Evolutionary conservation across 2,329 filamentous ascomycete genomes (phyloP).

Genomic region (Trichophyton equinum): DNA sequence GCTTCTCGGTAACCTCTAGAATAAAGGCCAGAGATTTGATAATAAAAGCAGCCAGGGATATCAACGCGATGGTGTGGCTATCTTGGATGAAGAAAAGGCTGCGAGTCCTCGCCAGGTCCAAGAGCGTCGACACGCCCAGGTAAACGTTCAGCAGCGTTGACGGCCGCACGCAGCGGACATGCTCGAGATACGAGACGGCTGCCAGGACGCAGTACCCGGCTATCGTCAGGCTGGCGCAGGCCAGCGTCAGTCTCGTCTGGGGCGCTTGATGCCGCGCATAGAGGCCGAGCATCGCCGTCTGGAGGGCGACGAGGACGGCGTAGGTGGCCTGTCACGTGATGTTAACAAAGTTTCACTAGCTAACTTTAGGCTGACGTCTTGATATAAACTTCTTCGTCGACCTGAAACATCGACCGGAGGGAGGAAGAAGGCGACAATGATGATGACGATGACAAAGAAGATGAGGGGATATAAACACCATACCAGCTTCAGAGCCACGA

Average conservation of each 20-base stretch:
- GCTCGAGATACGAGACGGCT: constrained; percentile 19
- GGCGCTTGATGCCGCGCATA: background rate
- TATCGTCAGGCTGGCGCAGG: background rate
- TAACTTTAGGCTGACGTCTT: background rate
- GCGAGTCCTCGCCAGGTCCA: constrained; percentile 29
- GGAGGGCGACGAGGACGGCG: background rate
- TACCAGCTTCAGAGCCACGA: background rate
- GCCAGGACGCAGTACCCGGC: constrained; percentile 1
- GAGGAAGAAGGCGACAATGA: background rate
- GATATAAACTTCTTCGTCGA: background rate
- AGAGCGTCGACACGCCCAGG: constrained; percentile 28
- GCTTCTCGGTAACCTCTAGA: background rate
- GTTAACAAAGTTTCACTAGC: background rate
- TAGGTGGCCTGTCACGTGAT: background rate
- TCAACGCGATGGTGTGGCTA: background rate
- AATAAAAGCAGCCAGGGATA: background rate
- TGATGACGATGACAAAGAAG: background rate
- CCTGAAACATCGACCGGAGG: background rate
- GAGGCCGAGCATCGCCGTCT: background rate
- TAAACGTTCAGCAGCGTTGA: constrained; percentile 32
- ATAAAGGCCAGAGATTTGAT: background rate
- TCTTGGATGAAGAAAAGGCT: constrained; percentile 14
- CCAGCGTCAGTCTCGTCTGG: background rate
- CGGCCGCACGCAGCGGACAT: constrained; percentile 27
- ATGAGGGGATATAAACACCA: background rate